Evolutionary conservation across 2,329 filamentous ascomycete genomes (phyloP).

Genomic region (Fusarium floridanum): DNA sequence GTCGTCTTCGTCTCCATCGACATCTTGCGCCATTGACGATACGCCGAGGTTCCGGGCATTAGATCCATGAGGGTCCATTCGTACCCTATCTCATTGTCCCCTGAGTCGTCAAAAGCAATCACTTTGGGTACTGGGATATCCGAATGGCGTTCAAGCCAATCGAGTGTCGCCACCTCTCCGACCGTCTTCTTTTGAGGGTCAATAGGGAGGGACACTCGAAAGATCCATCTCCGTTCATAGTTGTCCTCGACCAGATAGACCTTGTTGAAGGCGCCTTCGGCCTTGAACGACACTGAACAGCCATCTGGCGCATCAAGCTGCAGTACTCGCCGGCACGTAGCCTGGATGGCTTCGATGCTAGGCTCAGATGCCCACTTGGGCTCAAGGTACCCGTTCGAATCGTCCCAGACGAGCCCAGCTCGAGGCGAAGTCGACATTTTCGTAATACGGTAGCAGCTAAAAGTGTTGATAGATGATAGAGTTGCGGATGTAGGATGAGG

Average conservation of each 20-base stretch:
- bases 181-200: constrained; percentile 52
- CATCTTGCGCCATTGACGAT: constrained; percentile 47
- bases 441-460: neutral
- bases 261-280: constrained; percentile 39
- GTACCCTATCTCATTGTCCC: constrained; percentile 52
- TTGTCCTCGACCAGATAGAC: constrained; percentile 36
- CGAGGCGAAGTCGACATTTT: neutral
- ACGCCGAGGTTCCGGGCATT: constrained; percentile 42
- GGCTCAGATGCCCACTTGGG: constrained; percentile 35
- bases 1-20: constrained; percentile 49
- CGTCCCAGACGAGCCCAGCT: constrained; percentile 24
- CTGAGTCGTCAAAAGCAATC: constrained; percentile 49
- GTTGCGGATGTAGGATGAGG: too few species aligned
- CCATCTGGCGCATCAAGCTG: constrained; percentile 7
- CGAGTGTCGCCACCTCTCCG: constrained; percentile 55
- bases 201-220: constrained; percentile 54
- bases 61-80: constrained; percentile 57
- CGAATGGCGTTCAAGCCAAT: constrained; percentile 48
- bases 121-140: constrained; percentile 51
- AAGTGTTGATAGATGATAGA: too few species aligned
- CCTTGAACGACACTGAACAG: constrained; percentile 28
- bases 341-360: constrained; percentile 23
- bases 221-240: neutral
- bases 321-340: constrained; percentile 24
- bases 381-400: constrained; percentile 3